Conservation (phyloP, 306 rosid species). For the Notholithocarpus densiflorus region DNA sequence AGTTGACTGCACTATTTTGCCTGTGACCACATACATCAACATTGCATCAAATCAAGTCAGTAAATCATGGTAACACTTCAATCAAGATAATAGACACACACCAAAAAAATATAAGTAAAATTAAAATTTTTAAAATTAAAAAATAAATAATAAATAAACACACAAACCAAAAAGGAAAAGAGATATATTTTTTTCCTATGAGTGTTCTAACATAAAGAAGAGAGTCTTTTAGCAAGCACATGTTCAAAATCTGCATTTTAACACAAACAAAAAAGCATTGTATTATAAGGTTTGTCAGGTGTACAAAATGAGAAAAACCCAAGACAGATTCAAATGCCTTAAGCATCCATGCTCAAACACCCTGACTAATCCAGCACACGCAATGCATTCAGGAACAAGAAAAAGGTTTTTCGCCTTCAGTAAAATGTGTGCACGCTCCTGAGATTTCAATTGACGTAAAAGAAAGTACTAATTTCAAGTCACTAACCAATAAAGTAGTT, state of each 20-base stretch:
- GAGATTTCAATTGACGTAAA: not conserved
- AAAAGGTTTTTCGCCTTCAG: not conserved
- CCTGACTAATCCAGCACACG: not conserved
- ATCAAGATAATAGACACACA: not conserved
- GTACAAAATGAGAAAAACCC: not conserved
- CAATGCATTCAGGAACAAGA: not conserved
- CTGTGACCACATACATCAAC: constrained; percentile 43
- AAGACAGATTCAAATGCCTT: not conserved
- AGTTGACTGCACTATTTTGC: constrained; percentile 91
- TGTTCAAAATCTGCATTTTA: not conserved
- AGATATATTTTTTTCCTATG: too few relatives aligned
- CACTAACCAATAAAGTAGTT: not conserved
- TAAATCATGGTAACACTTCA: constrained; percentile 7
- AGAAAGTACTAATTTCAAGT: not conserved
- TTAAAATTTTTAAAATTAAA: not conserved
- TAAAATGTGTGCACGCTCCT: not conserved
- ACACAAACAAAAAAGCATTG: not conserved
- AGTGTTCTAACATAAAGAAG: not conserved
- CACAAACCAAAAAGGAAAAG: not conserved
- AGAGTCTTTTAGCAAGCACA: not conserved
- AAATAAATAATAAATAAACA: not conserved
- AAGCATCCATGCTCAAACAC: not conserved
- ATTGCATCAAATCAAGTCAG: constrained; percentile 22
- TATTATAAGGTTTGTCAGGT: not conserved
- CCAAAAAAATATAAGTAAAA: not conserved